These are phyloP conservation scores for Diaporthe helianthi DNA, from an alignment of 2,329 filamentous ascomycete genomes.

Conservation along the genomic window DNA sequence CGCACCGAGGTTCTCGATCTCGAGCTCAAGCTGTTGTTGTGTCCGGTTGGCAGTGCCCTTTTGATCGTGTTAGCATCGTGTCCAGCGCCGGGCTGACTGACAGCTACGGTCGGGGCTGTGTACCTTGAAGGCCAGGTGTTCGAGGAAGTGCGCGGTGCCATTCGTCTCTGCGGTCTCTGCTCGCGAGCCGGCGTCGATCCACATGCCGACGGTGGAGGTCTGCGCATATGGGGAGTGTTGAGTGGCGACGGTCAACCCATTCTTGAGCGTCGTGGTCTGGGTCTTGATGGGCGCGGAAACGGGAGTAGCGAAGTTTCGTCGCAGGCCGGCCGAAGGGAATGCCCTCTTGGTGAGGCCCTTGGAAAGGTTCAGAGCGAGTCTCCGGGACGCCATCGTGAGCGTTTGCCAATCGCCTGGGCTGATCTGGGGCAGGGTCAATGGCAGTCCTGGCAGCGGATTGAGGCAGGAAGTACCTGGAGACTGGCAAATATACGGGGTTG, in stretches of 20 bases:
- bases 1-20: slow-evolving; percentile 99
- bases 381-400: slow-evolving; percentile 88
- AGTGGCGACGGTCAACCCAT: slow-evolving; percentile 97
- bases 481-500: slow-evolving; percentile 21
- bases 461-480: slow-evolving; percentile 26
- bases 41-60: slow-evolving; percentile 92
- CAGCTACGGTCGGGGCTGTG: slow-evolving; percentile 31
- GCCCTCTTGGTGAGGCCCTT: slow-evolving; percentile 86
- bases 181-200: slow-evolving; percentile 98
- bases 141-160: slow-evolving; percentile 98
- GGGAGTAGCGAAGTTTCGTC: slow-evolving; percentile 89
- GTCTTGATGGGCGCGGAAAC: slow-evolving; percentile 76
- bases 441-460: slow-evolving; percentile 12
- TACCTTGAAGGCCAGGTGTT: slow-evolving; percentile 99
- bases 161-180: slow-evolving; percentile 99
- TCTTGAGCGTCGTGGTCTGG: slow-evolving; percentile 94
- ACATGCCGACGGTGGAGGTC: slow-evolving; percentile 97
- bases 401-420: slow-evolving; percentile 37
- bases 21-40: slow-evolving; percentile 96
- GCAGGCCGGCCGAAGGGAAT: slow-evolving; percentile 79
- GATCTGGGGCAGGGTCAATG: slow-evolving; percentile 26
- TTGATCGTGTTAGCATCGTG: slow-evolving; percentile 1
- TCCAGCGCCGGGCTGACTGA: slow-evolving; percentile 2
- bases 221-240: slow-evolving; percentile 98
- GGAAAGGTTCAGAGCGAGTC: slow-evolving; percentile 93